phyloP scores from a whole-genome alignment of 2,329 filamentous ascomycete genomes.

The Fusarium anguioides region DNA sequence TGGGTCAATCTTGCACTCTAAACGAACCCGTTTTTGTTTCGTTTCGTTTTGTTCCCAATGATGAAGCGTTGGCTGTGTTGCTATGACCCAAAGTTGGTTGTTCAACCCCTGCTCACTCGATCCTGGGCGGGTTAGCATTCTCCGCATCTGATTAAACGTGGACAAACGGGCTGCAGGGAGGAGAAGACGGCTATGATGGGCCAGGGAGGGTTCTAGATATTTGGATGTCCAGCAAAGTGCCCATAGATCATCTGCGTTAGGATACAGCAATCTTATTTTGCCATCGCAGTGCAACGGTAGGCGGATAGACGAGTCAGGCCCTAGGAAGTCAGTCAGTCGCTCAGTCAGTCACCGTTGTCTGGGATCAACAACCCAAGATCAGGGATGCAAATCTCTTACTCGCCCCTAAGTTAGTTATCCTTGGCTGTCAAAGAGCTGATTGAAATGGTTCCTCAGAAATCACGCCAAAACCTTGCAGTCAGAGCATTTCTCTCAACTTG shows the following conservation, averaged over 20 bases:
- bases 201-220: not conserved
- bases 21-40: conserved; percentile 34
- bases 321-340: too few relatives aligned
- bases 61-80: not conserved
- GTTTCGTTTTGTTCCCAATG: conserved; percentile 36
- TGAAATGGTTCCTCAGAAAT: not conserved
- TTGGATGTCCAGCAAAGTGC: conserved; percentile 15
- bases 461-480: not conserved
- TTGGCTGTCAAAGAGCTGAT: not conserved
- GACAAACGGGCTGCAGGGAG: conserved; percentile 15
- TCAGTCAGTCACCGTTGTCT: conserved; percentile 20
- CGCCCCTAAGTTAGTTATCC: conserved; percentile 2
- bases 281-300: conserved; percentile 22
- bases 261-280: conserved; percentile 28
- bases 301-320: conserved; percentile 30
- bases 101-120: conserved; percentile 11
- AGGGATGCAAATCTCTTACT: conserved; percentile 14
- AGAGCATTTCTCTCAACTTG: not conserved
- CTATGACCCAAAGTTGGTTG: conserved; percentile 11
- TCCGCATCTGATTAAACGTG: conserved; percentile 32
- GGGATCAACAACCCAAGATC: conserved; percentile 5
- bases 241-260: conserved; percentile 20
- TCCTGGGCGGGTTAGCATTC: conserved; percentile 17
- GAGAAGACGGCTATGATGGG: conserved; percentile 1
- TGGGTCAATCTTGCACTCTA: conserved; percentile 15